Percentiles rank a stretch among this genome's conserved stretches.
phyloP scores from a whole-genome alignment of 257 asterid species.

The Solanum pimpinellifolium region DNA sequence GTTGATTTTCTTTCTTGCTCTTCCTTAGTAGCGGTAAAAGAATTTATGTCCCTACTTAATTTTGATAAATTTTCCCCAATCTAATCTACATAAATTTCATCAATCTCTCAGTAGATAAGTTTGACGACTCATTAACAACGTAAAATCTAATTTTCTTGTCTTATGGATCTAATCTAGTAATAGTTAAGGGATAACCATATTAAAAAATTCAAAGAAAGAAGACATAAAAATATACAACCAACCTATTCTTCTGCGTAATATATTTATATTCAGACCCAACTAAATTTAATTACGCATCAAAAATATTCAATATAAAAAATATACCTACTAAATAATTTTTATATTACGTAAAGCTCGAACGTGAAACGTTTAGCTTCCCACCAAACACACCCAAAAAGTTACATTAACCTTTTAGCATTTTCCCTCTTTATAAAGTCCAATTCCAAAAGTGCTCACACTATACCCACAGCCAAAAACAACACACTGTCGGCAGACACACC shows the following conservation, averaged over 20 bases:
- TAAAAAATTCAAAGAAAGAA: too few relatives aligned
- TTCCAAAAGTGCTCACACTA: not conserved
- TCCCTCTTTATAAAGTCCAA: not conserved
- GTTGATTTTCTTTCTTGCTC: not conserved
- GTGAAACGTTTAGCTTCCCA: not conserved
- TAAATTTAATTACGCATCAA: accelerated
- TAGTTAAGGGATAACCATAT: not conserved
- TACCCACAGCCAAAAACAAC: not conserved
- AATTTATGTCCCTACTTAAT: too few relatives aligned
- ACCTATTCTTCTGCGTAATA: too few relatives aligned
- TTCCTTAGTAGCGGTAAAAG: not conserved
- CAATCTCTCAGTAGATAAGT: too few relatives aligned
- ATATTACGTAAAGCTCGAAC: too few relatives aligned
- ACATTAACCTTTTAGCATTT: not conserved
- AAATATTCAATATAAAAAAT: not conserved
- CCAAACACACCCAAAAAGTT: not conserved
- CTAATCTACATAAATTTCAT: accelerated
- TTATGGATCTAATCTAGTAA: too few relatives aligned
- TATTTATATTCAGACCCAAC: too few relatives aligned
- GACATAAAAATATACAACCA: too few relatives aligned
- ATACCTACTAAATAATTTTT: accelerated
- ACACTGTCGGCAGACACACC: conserved; percentile 31
- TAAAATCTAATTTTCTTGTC: not conserved
- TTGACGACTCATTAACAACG: too few relatives aligned
- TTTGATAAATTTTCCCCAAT: too few relatives aligned